Evolutionary conservation across 2,329 filamentous ascomycete species (phyloP), one percentile per base, ranked within the genome.

Genomic region (Helotiales sp.): DNA sequence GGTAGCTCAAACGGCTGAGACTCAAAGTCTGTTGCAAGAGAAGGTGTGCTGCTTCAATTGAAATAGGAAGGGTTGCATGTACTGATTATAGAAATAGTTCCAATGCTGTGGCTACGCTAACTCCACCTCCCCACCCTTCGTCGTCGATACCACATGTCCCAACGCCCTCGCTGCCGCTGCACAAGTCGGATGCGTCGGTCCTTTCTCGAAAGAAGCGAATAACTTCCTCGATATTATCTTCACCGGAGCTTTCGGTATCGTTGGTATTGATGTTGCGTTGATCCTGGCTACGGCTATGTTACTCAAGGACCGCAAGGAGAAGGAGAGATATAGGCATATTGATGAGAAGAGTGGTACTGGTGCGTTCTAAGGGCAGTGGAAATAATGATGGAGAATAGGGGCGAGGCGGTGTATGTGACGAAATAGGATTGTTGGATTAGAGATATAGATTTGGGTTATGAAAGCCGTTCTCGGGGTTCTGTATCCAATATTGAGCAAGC

Each of bases 81-180:
- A 19, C 17, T 40, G 17, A 48, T 49, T 38, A 49, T 64, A 53
- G 63, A 53, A 61, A 65, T 68, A 91, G 85, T 93, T 93, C 71
- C 72, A 84, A 66, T 95, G 90, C 82, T 95, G 90, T 67, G 90
- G 90, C 61, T 95, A 90, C 75, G 75, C 83, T 66, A 91, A 92
- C 75, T 84, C 81, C 72, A 88, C 86, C 4, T 80, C 83, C 12
- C 88, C 88, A 10, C 84, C 86, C 52, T 93, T 93, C 71, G 79
- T 91, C 62, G 84, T 82, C 55, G 87, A 93, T 67, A 63, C 72
- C 5, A 83, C 81, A 1, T 95, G 90, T 72, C 80, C 84, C 9
- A 90, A 85, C 69, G 83, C 88, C 6, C 83, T 88, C 2, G 82
- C 86, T 34, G 89, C 90, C 1, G 86, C 87, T 13, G 79, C 89